These are phyloP conservation scores for Chlorencoelia australis DNA, from an alignment of 2,329 filamentous ascomycete species.

Conservation along the genomic window DNA sequence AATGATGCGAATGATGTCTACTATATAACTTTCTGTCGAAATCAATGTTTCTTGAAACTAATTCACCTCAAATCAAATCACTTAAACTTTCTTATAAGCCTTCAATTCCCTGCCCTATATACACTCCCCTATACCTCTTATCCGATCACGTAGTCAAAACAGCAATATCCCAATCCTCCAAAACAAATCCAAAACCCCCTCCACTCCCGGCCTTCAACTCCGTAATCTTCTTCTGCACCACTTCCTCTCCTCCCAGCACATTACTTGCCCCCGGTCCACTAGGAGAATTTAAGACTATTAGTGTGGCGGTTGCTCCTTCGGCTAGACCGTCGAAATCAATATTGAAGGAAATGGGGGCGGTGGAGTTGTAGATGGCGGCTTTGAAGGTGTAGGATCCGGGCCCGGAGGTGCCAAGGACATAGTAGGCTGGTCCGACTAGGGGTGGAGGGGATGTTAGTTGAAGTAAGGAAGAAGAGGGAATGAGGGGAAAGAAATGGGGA, in stretches of 20 bases:
- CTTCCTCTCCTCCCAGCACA: slow-evolving; percentile 2
- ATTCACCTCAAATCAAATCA: no score
- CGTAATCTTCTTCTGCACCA: slow-evolving; percentile 1
- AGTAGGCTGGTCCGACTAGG: slow-evolving; percentile 7
- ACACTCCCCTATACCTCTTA: neutral
- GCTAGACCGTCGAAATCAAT: slow-evolving; percentile 6
- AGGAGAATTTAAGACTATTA: slow-evolving; percentile 5
- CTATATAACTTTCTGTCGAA: no score
- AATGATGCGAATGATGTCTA: no score
- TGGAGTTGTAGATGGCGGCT: slow-evolving; percentile 7
- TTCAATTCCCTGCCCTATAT: no score
- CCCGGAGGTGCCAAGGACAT: slow-evolving; percentile 1
- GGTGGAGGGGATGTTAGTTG: no score
- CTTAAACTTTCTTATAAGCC: no score
- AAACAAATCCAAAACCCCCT: slow-evolving; percentile 6
- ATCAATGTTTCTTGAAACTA: no score
- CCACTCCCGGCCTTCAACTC: neutral
- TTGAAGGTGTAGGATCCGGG: slow-evolving; percentile 6
- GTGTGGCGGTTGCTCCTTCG: neutral
- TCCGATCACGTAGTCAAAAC: slow-evolving; percentile 5
- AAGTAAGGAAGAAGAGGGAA: no score
- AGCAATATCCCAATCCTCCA: slow-evolving; percentile 7
- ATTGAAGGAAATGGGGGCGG: slow-evolving; percentile 1
- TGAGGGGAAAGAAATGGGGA: no score
- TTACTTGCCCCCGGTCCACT: slow-evolving; percentile 1